Conservation (phyloP, 2,329 filamentous ascomycete genomes). For the Pseudocercospora vitis region DNA sequence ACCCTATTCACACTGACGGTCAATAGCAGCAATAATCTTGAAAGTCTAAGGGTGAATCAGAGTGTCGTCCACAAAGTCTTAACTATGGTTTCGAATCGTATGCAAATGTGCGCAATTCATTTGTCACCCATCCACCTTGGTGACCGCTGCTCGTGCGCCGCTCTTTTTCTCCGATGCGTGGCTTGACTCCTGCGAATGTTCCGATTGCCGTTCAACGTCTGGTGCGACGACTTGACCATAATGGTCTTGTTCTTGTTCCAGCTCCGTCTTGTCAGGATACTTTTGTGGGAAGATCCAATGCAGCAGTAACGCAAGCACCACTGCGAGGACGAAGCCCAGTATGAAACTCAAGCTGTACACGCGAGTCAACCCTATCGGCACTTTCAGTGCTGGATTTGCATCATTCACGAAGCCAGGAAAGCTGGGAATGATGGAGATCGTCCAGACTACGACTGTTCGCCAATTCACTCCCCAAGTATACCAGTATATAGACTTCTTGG, state of each 20-base stretch:
- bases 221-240: neutral
- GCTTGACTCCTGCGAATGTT: neutral
- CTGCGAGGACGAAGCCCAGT: slow-evolving; percentile 6
- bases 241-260: slow-evolving; percentile 4
- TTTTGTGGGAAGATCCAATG: slow-evolving; percentile 4
- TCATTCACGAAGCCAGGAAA: slow-evolving; percentile 13
- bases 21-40: too few relatives aligned
- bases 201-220: neutral
- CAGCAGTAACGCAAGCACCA: slow-evolving; percentile 7
- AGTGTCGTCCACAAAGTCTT: neutral
- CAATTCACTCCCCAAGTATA: slow-evolving; percentile 16
- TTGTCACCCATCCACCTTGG: neutral
- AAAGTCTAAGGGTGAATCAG: too few relatives aligned
- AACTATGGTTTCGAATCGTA: neutral
- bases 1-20: too few relatives aligned
- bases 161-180: neutral
- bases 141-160: neutral
- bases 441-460: slow-evolving; percentile 12
- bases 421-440: slow-evolving; percentile 6
- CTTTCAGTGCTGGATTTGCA: slow-evolving; percentile 10
- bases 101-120: too few relatives aligned
- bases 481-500: slow-evolving; percentile 9
- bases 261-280: slow-evolving; percentile 4
- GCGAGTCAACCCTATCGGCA: neutral
- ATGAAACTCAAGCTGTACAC: slow-evolving; percentile 11